These are phyloP conservation scores for Kwoniella shivajii DNA, from an alignment of 1,284 basidiomycete genomes.

Conservation along the genomic window DNA sequence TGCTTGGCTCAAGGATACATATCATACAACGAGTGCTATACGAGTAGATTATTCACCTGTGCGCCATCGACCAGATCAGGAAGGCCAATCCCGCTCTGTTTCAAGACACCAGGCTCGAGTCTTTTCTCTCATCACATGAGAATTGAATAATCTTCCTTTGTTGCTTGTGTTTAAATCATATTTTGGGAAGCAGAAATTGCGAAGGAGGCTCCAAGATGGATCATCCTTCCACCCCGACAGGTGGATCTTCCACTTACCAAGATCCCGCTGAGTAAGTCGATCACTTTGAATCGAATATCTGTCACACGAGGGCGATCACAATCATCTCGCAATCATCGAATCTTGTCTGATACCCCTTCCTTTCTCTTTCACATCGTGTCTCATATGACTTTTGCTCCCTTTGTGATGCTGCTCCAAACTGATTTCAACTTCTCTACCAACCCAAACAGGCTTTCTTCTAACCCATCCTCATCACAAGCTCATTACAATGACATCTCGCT, in stretches of 20 bases:
- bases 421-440: neutral
- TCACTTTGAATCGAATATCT: no score
- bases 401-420: neutral
- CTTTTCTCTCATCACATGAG: no score
- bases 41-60: no score
- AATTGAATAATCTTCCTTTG: conserved; percentile 1
- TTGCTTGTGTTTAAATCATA: neutral
- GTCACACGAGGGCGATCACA: no score
- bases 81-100: no score
- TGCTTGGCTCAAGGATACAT: no score
- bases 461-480: neutral
- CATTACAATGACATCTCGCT: neutral
- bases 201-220: neutral
- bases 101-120: no score
- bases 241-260: neutral
- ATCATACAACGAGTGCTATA: no score
- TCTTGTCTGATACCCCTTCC: neutral
- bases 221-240: neutral
- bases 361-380: neutral
- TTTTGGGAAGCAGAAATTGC: no score
- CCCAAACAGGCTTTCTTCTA: neutral
- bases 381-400: no score
- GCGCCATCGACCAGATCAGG: no score
- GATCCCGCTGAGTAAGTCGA: neutral
- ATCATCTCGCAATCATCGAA: neutral